Base-by-base conservation (phyloP, 2,329 filamentous ascomycete species). In the Paecilomyces fulvus region DNA sequence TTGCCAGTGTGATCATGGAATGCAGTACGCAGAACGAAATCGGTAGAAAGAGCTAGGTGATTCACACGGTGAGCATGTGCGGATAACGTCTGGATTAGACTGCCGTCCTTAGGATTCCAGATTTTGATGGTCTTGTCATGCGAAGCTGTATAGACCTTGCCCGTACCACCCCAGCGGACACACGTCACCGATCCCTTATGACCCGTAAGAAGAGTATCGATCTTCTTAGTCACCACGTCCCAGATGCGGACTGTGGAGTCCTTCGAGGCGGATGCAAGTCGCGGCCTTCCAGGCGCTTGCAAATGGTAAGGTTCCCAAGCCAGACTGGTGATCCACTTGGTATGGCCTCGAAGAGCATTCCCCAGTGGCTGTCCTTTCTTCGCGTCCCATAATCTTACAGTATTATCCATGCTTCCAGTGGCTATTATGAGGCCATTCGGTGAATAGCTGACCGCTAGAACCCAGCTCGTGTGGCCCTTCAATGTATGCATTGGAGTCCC, bases 61-160 rank as follows among this genome's bases (percentile, higher is more conserved):
- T 99, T 99, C 30, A 99, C 89, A 84, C 92, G 95, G 70, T 97
- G 94, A 0, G 89, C 90, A 69, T 99, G 95, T 1, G 87, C 80
- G 20, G 83, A 84, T 8, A 97, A 77, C 0, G 87, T 92, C 70
- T 94, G 89, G 54, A 90, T 78, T 21, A 96, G 77, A 1, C 86
- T 90, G 30, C 92, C 94, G 60, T 87, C 85, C 43, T 81, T 80
- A 0, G 89, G 83, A 66, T 94, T 86, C 92, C 92, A 99, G 3
- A 96, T 84, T 64, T 92, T 91, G 63, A 97, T 84, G 0, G 87
- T 92, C 78, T 95, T 95, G 76, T 96, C 92, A 69, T 95, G 91
- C 31, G 89, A 95, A 20, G 83, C 84, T 7, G 88, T 90, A 75
- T 94, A 95, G 60, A 95, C 86, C 57, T 83, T 78, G 3, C 91